Percentiles rank a stretch among this genome's conserved stretches.
phyloP scores from a whole-genome alignment of 371 early-diverging fungal species.

The Nematocida parisii region DNA sequence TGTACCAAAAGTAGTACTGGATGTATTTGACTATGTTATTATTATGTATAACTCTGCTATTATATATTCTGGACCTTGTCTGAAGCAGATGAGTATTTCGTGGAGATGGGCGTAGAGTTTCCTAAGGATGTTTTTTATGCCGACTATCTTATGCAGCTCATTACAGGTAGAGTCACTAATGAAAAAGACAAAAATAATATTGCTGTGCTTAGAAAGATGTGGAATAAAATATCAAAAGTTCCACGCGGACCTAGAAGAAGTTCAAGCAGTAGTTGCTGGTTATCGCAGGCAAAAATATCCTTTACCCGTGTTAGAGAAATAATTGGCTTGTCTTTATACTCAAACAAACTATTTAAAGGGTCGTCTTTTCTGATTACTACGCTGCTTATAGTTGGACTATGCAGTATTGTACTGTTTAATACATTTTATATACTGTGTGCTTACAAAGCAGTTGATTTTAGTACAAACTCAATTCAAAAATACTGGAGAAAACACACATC shows the following conservation, averaged over 20 bases:
- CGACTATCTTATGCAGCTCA: conserved; percentile 5
- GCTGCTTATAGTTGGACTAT: background rate
- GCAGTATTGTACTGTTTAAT: background rate
- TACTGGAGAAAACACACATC: background rate
- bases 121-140: conserved; percentile 30
- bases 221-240: background rate
- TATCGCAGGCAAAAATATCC: background rate
- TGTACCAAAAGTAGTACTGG: background rate
- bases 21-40: conserved; percentile 24
- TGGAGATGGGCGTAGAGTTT: background rate
- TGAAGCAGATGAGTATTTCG: background rate
- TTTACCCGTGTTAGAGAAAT: background rate
- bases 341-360: background rate
- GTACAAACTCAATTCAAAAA: background rate
- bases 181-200: background rate
- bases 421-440: too few species aligned
- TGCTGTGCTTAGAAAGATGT: background rate
- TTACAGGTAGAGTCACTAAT: background rate
- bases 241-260: background rate
- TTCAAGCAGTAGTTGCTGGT: background rate
- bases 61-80: conserved; percentile 17
- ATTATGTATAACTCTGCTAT: conserved; percentile 25
- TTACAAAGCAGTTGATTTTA: background rate
- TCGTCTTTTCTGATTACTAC: background rate
- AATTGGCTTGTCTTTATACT: background rate